phyloP scores from a whole-genome alignment of 2,329 filamentous ascomycete species.

The Ceratocystis cacaofunesta region DNA sequence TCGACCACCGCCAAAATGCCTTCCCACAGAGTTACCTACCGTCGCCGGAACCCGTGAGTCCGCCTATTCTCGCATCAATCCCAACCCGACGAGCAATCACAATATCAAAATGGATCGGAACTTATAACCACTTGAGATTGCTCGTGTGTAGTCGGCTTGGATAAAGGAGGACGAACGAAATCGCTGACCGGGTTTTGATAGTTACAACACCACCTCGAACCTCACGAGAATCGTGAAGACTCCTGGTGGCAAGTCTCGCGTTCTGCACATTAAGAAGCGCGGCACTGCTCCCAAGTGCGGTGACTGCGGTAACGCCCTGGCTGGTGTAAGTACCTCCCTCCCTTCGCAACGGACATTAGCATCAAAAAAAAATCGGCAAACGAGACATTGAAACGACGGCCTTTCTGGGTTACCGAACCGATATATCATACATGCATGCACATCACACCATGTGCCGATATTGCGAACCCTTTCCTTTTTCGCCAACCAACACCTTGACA shows the following conservation, averaged over 20 bases:
- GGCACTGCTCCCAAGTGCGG: conserved; percentile 97
- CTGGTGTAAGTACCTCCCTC: conserved; percentile 62
- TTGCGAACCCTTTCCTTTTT: neutral
- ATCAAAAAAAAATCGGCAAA: conserved; percentile 12
- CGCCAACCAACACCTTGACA: no score
- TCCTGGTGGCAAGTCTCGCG: conserved; percentile 84
- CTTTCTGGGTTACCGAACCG: neutral
- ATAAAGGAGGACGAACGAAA: neutral
- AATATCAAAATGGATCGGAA: conserved; percentile 5
- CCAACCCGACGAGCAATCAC: neutral
- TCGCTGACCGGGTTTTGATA: conserved; percentile 26
- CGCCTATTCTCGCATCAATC: conserved; percentile 3
- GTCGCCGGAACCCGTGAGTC: conserved; percentile 68
- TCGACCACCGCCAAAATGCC: conserved; percentile 40
- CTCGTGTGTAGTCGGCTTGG: neutral
- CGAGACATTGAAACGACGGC: conserved; percentile 3
- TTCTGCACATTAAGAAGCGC: conserved; percentile 99
- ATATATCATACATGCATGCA: neutral
- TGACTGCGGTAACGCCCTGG: conserved; percentile 96
- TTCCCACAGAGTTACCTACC: conserved; percentile 49
- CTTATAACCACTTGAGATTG: conserved; percentile 16
- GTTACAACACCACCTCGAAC: conserved; percentile 98
- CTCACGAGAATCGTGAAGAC: conserved; percentile 92
- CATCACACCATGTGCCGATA: neutral
- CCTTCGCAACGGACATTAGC: conserved; percentile 16